Percentiles rank a stretch among this genome's conserved stretches.
Conservation (phyloP, 116 monocot genomes). For the Cymodocea nodosa region DNA sequence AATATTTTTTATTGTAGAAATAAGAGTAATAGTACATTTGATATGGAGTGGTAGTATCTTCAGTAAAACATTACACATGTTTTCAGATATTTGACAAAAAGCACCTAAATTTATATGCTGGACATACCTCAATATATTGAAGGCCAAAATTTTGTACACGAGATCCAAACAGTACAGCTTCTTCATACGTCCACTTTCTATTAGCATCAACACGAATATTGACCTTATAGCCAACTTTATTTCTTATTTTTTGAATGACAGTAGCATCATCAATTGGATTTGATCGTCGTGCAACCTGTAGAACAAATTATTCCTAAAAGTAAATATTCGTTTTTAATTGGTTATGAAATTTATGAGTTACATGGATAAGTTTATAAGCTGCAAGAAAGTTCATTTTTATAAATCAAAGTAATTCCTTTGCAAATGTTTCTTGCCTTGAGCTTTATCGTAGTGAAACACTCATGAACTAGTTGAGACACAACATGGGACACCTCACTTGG, state of each 20-base stretch:
- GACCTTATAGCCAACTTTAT: slow-evolving; percentile 47
- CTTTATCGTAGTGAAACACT: slow-evolving; percentile 79
- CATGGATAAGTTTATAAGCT: neutral
- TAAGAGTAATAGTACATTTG: no score
- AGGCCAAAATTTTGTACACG: slow-evolving; percentile 39
- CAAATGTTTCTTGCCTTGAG: slow-evolving; percentile 46
- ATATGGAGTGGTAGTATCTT: no score
- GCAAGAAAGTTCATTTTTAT: neutral
- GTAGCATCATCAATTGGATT: slow-evolving; percentile 70
- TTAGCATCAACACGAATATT: slow-evolving; percentile 93
- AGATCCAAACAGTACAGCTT: slow-evolving; percentile 69
- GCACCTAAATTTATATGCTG: neutral
- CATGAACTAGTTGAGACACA: slow-evolving; percentile 58
- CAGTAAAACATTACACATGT: no score
- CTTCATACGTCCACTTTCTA: slow-evolving; percentile 65
- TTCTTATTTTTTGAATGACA: slow-evolving; percentile 63
- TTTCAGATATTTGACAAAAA: neutral
- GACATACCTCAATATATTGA: slow-evolving; percentile 86
- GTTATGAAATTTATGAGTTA: neutral
- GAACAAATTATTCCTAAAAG: neutral
- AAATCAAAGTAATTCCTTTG: neutral
- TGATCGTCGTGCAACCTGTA: slow-evolving; percentile 74
- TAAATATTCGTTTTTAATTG: no score
- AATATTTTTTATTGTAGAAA: no score
- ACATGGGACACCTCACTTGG: slow-evolving; percentile 53